A percentile compares a stretch with the other conserved stretches of the same genome.
Evolutionary conservation across 805 yeast genomes (phyloP).

Genomic region (Schwanniomyces yamadae): DNA sequence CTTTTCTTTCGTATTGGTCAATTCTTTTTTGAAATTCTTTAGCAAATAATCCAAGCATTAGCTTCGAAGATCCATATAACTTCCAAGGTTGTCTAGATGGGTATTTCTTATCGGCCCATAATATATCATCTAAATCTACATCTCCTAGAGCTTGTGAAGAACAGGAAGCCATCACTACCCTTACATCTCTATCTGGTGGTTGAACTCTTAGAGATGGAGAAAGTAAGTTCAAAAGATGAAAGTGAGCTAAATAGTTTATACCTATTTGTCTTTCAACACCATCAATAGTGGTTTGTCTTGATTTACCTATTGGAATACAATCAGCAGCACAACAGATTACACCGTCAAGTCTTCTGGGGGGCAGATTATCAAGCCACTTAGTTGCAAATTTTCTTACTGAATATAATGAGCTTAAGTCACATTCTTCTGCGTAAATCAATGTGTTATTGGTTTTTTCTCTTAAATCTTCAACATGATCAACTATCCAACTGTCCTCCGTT

Average conservation of each 20-base stretch:
- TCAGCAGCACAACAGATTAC: constrained; percentile 87
- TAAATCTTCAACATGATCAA: constrained; percentile 76
- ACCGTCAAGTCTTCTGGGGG: constrained; percentile 90
- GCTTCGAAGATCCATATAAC: constrained; percentile 79
- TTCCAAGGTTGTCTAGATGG: constrained; percentile 66
- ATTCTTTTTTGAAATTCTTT: constrained; percentile 72
- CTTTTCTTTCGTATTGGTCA: constrained; percentile 59
- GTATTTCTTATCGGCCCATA: constrained; percentile 61
- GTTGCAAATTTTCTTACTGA: constrained; percentile 90
- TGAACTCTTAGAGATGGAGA: constrained; percentile 85
- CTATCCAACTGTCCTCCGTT: constrained; percentile 65
- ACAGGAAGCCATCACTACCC: constrained; percentile 79
- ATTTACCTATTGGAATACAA: constrained; percentile 63
- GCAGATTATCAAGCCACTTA: constrained; percentile 85
- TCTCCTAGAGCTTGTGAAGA: constrained; percentile 72
- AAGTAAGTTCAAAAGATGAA: constrained; percentile 73
- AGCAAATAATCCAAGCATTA: constrained; percentile 73
- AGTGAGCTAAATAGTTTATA: constrained; percentile 77
- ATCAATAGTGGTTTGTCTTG: constrained; percentile 68
- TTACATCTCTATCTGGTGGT: constrained; percentile 92
- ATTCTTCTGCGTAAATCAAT: constrained; percentile 85
- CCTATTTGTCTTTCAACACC: constrained; percentile 88
- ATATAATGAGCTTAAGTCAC: constrained; percentile 72
- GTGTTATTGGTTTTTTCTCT: constrained; percentile 68
- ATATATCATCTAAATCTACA: constrained; percentile 60